phyloP scores from a whole-genome alignment of 2,329 filamentous ascomycete genomes.

The Xylaria sp. region DNA sequence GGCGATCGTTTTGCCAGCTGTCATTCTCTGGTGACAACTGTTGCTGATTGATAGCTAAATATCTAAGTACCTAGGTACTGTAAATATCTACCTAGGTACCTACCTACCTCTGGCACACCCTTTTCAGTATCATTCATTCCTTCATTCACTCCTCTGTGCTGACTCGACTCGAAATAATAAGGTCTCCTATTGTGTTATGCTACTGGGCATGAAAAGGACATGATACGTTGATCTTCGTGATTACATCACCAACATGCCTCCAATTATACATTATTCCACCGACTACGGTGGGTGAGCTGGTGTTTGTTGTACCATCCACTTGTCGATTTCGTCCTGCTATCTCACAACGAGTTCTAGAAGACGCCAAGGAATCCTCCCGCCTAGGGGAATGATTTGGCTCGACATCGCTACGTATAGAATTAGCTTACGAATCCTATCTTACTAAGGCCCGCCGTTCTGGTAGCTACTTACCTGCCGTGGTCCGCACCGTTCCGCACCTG shows the following conservation, averaged over 20 bases:
- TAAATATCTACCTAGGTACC: neutral
- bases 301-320: neutral
- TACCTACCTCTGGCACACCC: no score
- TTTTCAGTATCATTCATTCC: neutral
- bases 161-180: no score
- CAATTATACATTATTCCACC: no score
- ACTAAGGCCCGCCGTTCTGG: neutral
- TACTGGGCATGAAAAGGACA: no score
- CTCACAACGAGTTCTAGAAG: neutral
- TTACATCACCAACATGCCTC: no score
- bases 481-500: neutral
- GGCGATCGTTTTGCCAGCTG: slow-evolving; percentile 20
- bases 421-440: neutral
- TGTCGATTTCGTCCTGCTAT: neutral
- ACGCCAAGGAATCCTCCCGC: neutral
- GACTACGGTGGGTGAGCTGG: no score
- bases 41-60: neutral
- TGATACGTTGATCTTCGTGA: neutral
- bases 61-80: neutral
- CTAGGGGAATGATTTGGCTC: slow-evolving; percentile 15
- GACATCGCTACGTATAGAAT: neutral
- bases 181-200: no score
- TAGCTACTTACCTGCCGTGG: slow-evolving; percentile 4
- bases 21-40: neutral
- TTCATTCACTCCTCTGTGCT: no score